Percentiles rank a stretch among this genome's conserved stretches.
Conservation (phyloP, 2,329 filamentous ascomycete species). For the Neonectria faginata region DNA sequence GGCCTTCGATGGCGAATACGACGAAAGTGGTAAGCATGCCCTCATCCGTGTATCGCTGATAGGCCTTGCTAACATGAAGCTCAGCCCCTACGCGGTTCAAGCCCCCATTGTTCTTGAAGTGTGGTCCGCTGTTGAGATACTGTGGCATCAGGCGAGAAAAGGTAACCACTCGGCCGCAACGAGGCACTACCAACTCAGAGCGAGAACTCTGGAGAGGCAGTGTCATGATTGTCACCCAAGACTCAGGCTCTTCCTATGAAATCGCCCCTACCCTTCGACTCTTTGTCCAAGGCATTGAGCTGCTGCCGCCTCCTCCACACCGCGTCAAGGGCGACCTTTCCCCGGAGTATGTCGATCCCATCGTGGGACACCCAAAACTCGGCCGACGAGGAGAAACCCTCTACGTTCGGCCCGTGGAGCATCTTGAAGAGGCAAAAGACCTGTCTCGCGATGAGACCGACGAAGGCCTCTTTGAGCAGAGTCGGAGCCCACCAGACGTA, state of each 20-base stretch:
- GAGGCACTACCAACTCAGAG: constrained; percentile 54
- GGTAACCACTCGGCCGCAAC: constrained; percentile 49
- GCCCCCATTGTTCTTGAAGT: constrained; percentile 86
- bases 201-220: constrained; percentile 92
- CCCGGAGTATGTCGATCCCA: constrained; percentile 87
- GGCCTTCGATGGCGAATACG: constrained; percentile 75
- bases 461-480: constrained; percentile 82
- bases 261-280: constrained; percentile 82
- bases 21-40: constrained; percentile 66
- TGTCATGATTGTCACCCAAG: constrained; percentile 94
- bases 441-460: constrained; percentile 84
- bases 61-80: constrained; percentile 28
- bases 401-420: constrained; percentile 90
- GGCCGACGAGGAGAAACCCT: constrained; percentile 87
- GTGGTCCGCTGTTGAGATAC: constrained; percentile 90
- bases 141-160: constrained; percentile 81
- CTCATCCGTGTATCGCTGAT: background rate
- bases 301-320: constrained; percentile 81
- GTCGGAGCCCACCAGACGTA: constrained; percentile 64
- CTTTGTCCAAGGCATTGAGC: constrained; percentile 87
- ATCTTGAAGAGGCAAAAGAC: constrained; percentile 82
- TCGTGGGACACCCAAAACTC: constrained; percentile 87
- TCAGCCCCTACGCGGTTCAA: constrained; percentile 79
- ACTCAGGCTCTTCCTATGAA: constrained; percentile 84
- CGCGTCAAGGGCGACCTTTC: constrained; percentile 75